Conservation (phyloP, 192 early-diverging fungal species). For the Tieghemiomyces parasiticus region DNA sequence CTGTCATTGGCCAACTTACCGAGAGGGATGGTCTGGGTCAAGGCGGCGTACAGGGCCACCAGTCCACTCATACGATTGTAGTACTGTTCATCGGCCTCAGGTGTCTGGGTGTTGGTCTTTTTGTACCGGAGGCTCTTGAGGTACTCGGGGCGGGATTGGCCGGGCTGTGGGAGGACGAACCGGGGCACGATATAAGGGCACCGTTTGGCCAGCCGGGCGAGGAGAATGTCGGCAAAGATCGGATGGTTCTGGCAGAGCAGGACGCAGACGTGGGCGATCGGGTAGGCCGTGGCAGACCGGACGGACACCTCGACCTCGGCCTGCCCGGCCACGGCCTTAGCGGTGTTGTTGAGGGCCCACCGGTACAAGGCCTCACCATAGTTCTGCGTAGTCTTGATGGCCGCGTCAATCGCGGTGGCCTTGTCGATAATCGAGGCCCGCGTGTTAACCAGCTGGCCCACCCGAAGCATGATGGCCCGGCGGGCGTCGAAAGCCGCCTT, state of each 20-base stretch:
- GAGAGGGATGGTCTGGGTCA: constrained; percentile 36
- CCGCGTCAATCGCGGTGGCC: constrained; percentile 6
- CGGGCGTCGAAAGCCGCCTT: constrained; percentile 12
- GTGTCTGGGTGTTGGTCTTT: constrained; percentile 18
- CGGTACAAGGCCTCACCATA: background rate
- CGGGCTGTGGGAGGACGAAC: constrained; percentile 17
- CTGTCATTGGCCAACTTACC: no score
- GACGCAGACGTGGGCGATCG: constrained; percentile 44
- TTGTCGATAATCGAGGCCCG: constrained; percentile 22
- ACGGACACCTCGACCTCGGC: constrained; percentile 51
- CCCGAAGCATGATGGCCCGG: constrained; percentile 21
- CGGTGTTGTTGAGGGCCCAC: background rate
- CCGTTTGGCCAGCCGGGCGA: constrained; percentile 47
- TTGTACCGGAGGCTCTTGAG: constrained; percentile 23
- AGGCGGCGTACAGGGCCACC: constrained; percentile 50
- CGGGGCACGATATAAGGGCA: constrained; percentile 55
- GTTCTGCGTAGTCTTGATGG: background rate
- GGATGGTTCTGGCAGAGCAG: constrained; percentile 37
- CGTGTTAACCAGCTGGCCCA: constrained; percentile 30
- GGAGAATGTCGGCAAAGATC: constrained; percentile 37
- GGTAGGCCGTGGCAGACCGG: constrained; percentile 37
- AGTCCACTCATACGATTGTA: constrained; percentile 46
- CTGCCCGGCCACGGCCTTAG: constrained; percentile 33
- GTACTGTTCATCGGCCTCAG: constrained; percentile 45
- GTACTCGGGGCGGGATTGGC: constrained; percentile 12